Percentiles rank a stretch among this genome's conserved stretches.
phyloP scores from a whole-genome alignment of 176 grass and related monocot genomes.

The Oryza glumipatula region DNA sequence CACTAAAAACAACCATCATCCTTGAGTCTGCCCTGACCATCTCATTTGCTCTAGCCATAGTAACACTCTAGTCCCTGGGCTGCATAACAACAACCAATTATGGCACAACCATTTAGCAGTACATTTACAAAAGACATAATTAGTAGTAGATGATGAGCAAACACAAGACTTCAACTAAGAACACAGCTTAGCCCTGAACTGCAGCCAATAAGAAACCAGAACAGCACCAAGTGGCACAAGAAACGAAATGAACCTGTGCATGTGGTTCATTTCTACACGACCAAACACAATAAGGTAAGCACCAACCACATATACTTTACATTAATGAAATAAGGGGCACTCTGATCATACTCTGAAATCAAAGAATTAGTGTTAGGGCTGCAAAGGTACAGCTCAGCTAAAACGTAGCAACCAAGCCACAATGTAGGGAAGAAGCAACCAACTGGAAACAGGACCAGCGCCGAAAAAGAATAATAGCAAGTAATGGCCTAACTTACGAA shows the following conservation, averaged over 20 bases:
- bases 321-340: constrained; percentile 12
- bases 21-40: constrained; percentile 40
- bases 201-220: neutral
- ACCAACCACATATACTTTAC: constrained; percentile 23
- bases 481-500: neutral
- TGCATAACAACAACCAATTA: constrained; percentile 9
- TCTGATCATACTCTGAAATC: neutral
- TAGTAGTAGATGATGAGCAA: constrained; percentile 3
- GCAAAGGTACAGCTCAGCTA: neutral
- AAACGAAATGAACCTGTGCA: neutral
- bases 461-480: neutral
- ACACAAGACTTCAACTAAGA: constrained; percentile 14
- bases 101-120: neutral
- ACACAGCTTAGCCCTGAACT: neutral
- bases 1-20: constrained; percentile 57
- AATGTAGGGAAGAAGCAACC: constrained; percentile 22
- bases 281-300: constrained; percentile 39
- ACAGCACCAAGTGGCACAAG: constrained; percentile 8
- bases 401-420: constrained; percentile 2
- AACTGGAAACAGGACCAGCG: neutral
- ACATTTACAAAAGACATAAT: neutral
- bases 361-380: constrained; percentile 7
- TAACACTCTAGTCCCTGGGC: neutral
- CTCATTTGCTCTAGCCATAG: constrained; percentile 56
- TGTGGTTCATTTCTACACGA: constrained; percentile 18